These are phyloP conservation scores for Tolypocladium ophioglossoides DNA, from an alignment of 2,329 filamentous ascomycete species.

Conservation along the genomic window DNA sequence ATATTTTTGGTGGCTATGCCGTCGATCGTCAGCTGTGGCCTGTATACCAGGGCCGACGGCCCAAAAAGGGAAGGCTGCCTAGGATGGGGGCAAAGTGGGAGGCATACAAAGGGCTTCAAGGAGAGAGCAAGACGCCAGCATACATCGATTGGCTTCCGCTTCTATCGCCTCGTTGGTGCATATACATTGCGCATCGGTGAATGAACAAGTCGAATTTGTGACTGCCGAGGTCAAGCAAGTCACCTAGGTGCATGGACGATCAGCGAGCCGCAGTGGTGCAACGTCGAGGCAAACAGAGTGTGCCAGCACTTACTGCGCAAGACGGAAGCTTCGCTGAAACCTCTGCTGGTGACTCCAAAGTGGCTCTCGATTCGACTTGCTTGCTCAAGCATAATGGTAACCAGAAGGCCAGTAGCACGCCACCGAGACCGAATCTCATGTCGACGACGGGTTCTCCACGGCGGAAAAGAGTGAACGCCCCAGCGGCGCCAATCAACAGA, in stretches of 20 bases:
- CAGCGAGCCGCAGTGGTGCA: background rate
- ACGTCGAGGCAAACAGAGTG: background rate
- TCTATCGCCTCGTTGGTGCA: background rate
- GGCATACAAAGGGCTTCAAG: background rate
- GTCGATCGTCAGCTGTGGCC: background rate
- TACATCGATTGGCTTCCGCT: background rate
- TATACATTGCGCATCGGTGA: background rate
- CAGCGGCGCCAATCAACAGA: background rate
- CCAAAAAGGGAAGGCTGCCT: background rate
- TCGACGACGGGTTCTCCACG: background rate
- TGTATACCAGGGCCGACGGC: background rate
- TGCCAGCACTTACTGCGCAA: background rate
- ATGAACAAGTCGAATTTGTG: background rate
- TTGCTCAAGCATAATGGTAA: background rate
- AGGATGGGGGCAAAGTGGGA: background rate
- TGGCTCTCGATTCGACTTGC: background rate
- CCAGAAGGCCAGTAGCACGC: background rate
- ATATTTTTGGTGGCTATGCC: slow-evolving; percentile 1
- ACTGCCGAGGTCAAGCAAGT: background rate
- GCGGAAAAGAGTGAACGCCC: background rate
- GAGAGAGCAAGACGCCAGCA: background rate
- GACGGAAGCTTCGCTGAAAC: background rate
- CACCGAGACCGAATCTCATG: background rate
- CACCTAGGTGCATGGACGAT: background rate
- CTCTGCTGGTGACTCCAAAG: background rate